Base-by-base conservation (phyloP, 805 yeast genomes). In the Starmerella floricola region DNA sequence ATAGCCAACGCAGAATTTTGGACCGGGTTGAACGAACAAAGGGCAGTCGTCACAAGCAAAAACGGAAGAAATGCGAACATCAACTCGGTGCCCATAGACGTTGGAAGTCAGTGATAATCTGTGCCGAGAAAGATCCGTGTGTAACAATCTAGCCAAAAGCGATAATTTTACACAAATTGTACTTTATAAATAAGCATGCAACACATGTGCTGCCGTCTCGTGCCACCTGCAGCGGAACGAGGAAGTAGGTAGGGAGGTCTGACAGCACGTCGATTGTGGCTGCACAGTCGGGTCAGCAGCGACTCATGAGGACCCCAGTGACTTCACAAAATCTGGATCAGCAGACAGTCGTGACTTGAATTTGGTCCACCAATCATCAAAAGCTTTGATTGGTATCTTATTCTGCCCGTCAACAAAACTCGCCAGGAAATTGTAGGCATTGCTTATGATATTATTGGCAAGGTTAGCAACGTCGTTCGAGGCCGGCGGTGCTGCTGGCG, bases 301-400 rank as follows among this genome's bases (percentile, higher is more conserved):
- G n/a, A 20, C 17, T 23, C 16, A 38, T 18, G 38, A 19, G 4
- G 38, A 18, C 23, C 35, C 40, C 15, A 62, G 46, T 24, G 66
- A 68, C 47, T 84, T 83, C 38, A 88, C 61, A 57, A 85, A 87
- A 41, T 73, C 75, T 2, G 95, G 96, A 57, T 88, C 93, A 47
- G 79, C 81, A 10, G 74, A 69, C 45, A 91, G 54, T 55, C 80
- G 78, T 6, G 72, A 62, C 59, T 74, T 82, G 63, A 91, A 88
- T 61, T 85, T 87, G 50, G 72, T 78, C 98, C 98, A 63, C 98
- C 98, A 88, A 31, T 73, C 79, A 57, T 88, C 93, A 55, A 88
- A 88, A 33, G 76, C 80, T 55, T 79, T 82, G 56, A 88, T 82
- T 3, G 87, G 80, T 2, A 88, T 95, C 52, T 76, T 83, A 2